A percentile compares a stretch with the other conserved stretches of the same genome.
Evolutionary conservation across 1,284 basidiomycete genomes (phyloP).

Genomic region (Kwoniella shivajii): DNA sequence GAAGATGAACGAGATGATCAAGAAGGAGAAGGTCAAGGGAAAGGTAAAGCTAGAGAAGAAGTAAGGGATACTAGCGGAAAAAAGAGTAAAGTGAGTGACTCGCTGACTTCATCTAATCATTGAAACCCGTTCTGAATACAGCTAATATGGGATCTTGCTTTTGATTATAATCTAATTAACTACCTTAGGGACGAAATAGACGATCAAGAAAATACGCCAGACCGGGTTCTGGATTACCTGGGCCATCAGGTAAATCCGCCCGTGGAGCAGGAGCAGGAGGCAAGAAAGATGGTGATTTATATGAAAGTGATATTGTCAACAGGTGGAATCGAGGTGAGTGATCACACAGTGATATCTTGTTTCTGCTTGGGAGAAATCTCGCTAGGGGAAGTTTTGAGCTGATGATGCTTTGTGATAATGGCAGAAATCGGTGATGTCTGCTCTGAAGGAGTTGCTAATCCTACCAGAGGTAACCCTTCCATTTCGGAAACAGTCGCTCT

Average conservation of each 20-base stretch:
- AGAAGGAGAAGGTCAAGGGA: not conserved
- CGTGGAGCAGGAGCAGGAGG: not conserved
- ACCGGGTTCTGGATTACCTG: not conserved
- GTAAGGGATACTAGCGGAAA: not conserved
- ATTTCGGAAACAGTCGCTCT: too few relatives aligned
- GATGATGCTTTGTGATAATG: too few relatives aligned
- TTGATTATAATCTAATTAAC: not conserved
- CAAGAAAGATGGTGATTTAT: slow-evolving; percentile 22
- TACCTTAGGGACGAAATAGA: not conserved
- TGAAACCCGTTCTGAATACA: too few relatives aligned
- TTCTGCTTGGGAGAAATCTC: too few relatives aligned
- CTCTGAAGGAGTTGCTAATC: slow-evolving; percentile 6
- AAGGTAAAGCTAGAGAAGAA: not conserved
- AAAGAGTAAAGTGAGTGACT: not conserved
- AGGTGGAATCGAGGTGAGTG: slow-evolving; percentile 46
- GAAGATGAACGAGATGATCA: slow-evolving; percentile 5
- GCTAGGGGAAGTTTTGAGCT: too few relatives aligned
- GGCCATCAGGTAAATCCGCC: not conserved
- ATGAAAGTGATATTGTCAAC: slow-evolving; percentile 40
- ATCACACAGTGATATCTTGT: not conserved
- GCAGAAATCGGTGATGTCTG: slow-evolving; percentile 48
- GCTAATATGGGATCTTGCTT: too few relatives aligned
- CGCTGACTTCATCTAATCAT: too few relatives aligned
- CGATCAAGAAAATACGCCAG: not conserved
- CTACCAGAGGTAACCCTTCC: too few relatives aligned